Evolutionary conservation across 495 filamentous ascomycete genomes (phyloP).

Genomic region (Tuber magnatum): DNA sequence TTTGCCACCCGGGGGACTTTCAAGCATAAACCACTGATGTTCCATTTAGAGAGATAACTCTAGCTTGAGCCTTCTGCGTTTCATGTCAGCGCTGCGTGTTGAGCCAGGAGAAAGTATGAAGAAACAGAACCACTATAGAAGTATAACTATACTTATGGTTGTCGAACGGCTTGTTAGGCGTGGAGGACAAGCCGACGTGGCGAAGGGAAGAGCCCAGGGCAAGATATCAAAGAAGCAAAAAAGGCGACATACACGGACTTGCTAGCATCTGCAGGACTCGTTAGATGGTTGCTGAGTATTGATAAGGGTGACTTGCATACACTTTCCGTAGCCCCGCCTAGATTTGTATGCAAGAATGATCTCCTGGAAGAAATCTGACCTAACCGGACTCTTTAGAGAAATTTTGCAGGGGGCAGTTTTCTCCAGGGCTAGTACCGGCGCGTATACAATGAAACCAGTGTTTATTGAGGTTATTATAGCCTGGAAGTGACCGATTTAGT

Average conservation of each 20-base stretch:
- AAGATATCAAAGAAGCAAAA: constrained; percentile 1
- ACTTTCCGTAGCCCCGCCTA: neutral
- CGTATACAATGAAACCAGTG: neutral
- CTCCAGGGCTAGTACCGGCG: neutral
- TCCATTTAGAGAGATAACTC: neutral
- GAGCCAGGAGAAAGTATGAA: neutral
- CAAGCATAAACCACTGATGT: neutral
- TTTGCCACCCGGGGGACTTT: neutral
- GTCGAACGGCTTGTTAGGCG: neutral
- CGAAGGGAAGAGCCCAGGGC: neutral
- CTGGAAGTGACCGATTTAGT: neutral
- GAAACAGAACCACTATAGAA: neutral
- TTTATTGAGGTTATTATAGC: neutral
- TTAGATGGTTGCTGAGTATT: neutral
- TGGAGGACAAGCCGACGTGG: neutral
- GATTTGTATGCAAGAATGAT: neutral
- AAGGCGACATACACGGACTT: neutral
- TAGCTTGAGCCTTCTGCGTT: neutral
- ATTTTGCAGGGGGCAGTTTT: neutral
- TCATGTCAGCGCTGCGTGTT: neutral
- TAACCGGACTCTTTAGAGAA: neutral
- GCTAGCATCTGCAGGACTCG: neutral
- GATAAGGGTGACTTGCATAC: neutral
- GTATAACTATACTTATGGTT: neutral
- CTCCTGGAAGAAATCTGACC: neutral